Base-by-base conservation (phyloP, 805 yeast genomes). In the Candida sphagnicola region DNA sequence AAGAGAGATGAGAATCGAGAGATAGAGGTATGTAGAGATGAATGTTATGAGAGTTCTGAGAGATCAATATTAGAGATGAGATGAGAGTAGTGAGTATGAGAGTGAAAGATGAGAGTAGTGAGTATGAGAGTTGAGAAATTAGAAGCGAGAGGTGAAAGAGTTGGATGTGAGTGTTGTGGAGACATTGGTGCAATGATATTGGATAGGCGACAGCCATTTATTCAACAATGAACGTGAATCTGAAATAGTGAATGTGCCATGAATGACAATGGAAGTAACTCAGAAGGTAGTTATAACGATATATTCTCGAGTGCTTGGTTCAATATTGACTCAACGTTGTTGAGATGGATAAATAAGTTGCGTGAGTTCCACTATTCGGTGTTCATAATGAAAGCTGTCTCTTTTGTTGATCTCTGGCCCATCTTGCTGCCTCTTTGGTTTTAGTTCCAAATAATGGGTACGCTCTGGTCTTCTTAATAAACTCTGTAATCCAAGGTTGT, bases 321-420 rank as follows among this genome's bases (percentile, higher is more conserved):
- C n/a, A n/a, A n/a, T n/a, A n/a, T n/a, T n/a, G n/a, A n/a, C n/a
- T n/a, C n/a, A n/a, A n/a, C n/a, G n/a, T n/a, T n/a, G n/a, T n/a
- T n/a, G n/a, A n/a, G n/a, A n/a, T n/a, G n/a, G n/a, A n/a, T n/a
- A n/a, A n/a, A n/a, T n/a, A n/a, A n/a, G n/a, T n/a, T n/a, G n/a
- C n/a, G n/a, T n/a, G n/a, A n/a, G n/a, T n/a, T 6, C 10, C 24
- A 21, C 10, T 21, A 13, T 16, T 13, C 14, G 12, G n/a, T 11
- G 25, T 17, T 18, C 12, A 32, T 31, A 24, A 33, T 30, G 37
- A 21, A 30, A 49, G 24, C 45, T 65, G 71, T 43, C 67, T 65
- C 61, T 76, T 77, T 57, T 78, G 86, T 64, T 82, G 95, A 53
- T 85, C 96, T 50, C 93, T 78, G 12, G 99, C 97, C 98, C 98